Conservation (phyloP, 768 basidiomycete genomes). For the Trametes meyenii region DNA sequence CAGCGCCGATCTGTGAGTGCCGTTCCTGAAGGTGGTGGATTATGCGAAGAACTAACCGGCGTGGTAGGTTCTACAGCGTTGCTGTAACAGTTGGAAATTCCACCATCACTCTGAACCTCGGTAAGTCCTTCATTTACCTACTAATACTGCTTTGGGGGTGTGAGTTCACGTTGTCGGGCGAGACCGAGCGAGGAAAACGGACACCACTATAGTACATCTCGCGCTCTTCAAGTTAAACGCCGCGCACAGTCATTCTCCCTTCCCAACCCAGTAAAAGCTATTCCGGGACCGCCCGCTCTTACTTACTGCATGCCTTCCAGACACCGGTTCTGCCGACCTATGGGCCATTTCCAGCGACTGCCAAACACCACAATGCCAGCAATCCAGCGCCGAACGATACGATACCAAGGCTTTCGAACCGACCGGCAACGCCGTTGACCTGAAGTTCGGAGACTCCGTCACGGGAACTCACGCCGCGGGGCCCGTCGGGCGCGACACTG, state of each 20-base stretch:
- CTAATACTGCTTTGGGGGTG: too few species aligned
- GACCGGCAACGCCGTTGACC: conserved; percentile 46
- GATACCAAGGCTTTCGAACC: conserved; percentile 49
- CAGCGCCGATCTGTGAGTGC: conserved; percentile 62
- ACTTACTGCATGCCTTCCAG: conserved; percentile 36
- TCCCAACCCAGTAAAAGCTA: too few species aligned
- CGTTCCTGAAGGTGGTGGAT: neutral
- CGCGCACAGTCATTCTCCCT: neutral
- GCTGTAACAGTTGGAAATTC: conserved; percentile 57
- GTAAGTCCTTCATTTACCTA: conserved; percentile 38
- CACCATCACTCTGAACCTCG: conserved; percentile 59
- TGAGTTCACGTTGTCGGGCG: too few species aligned
- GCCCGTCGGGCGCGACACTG: conserved; percentile 58
- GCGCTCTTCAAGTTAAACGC: neutral
- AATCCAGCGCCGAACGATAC: conserved; percentile 47
- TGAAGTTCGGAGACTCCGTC: conserved; percentile 70
- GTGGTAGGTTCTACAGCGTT: conserved; percentile 62
- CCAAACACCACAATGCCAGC: conserved; percentile 39
- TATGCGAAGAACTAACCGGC: too few species aligned
- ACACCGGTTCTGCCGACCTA: conserved; percentile 79
- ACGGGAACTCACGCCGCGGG: conserved; percentile 73
- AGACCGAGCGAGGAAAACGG: too few species aligned
- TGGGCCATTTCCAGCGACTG: conserved; percentile 72
- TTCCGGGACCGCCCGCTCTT: neutral
- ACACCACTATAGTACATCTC: too few species aligned